Base-by-base conservation (phyloP, 2,329 filamentous ascomycete species). In the Cadophora sp. region DNA sequence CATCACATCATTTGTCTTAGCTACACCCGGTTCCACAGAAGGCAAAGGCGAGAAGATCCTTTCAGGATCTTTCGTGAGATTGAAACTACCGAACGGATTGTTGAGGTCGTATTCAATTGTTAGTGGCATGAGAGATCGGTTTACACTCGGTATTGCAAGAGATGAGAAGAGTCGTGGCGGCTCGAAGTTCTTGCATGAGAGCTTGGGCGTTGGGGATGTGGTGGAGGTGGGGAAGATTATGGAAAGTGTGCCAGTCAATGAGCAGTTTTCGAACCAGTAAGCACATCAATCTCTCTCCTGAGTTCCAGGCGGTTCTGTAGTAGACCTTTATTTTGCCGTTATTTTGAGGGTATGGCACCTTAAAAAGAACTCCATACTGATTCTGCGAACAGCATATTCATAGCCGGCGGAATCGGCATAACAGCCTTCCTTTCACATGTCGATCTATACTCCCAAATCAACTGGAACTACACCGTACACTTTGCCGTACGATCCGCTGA, bases 321-420 rank as follows among this genome's bases (percentile, higher is more conserved):
- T 6, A 34, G 31, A n/a, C n/a, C n/a, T 34, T 5, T 9, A 43
- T 9, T 43, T 9, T 43, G 7, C 14, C 14, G 6, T 9, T 3
- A 9, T 3, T 8, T 43, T 46, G 43, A 22, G 19, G 43, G 4
- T 46, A 4, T 46, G 16, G 19, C 16, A 46, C 19, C 4, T 46
- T n/a, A 9, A 46, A 4, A 22, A 22, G 43, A 46, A 4, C 7
- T 46, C 16, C 4, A n/a, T n/a, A 46, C 16, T 37, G 29, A 40
- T 24, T 29, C 19, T 3, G 14, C 31, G 5, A 81, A 85, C 61
- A 88, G 91, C 70, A 80, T 91, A 48, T 87, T 91, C 73, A 84
- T 92, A 34, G 87, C 83, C 0, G 89, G 86, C 11, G 89, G 89
- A 0, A 87, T 91, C 34, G 89, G 89, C 0, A 85, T 91, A 69